Conservation (phyloP, 2,329 filamentous ascomycete species). For the Gnomoniopsis sp. region DNA sequence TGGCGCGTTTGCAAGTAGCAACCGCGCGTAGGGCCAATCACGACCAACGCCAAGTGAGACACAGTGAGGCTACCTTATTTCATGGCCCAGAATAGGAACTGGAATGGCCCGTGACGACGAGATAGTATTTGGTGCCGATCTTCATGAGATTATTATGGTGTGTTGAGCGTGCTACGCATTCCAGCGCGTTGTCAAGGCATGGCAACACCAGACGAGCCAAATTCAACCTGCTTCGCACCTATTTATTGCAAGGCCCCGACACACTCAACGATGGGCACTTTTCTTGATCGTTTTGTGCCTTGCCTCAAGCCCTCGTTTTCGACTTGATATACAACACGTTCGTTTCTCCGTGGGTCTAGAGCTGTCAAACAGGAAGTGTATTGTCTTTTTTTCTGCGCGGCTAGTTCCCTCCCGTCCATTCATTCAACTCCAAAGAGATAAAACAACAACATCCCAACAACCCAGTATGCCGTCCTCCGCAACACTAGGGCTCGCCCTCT, state of each 20-base stretch:
- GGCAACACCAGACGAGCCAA: not conserved
- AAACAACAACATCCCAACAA: not conserved
- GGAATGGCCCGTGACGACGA: not conserved
- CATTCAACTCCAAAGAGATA: not conserved
- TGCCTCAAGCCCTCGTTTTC: not conserved
- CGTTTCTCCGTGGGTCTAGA: not conserved
- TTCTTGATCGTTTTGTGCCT: not conserved
- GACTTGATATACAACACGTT: not conserved
- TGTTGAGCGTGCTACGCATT: not conserved
- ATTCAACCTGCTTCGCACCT: not conserved
- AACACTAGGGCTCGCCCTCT: not conserved
- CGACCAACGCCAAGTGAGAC: not conserved
- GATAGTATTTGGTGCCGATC: not conserved
- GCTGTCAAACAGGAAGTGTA: not conserved
- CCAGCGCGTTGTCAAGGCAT: not conserved
- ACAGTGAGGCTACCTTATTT: not conserved
- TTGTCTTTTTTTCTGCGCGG: not conserved
- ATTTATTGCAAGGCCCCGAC: not conserved
- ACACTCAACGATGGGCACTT: not conserved
- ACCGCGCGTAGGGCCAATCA: no score
- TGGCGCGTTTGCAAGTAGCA: not conserved
- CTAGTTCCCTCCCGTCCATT: not conserved
- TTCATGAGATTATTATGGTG: not conserved
- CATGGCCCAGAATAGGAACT: not conserved
- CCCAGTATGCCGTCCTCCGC: not conserved